These are phyloP conservation scores for Lactifluus volemus DNA, from an alignment of 768 basidiomycete species.

Conservation along the genomic window DNA sequence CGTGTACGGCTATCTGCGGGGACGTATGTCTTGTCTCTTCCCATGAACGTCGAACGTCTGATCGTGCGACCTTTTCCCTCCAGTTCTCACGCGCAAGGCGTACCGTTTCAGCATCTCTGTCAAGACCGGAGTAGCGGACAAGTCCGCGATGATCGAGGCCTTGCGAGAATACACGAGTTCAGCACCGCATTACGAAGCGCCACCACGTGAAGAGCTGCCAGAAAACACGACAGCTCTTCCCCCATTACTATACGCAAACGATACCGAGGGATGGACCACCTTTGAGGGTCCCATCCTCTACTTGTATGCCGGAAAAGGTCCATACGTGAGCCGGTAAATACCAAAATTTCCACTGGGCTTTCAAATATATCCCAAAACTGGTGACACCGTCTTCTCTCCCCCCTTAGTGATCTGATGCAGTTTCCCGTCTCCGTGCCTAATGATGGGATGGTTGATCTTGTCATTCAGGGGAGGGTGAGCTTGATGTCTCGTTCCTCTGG, in stretches of 20 bases:
- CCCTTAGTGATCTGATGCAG: constrained; percentile 59
- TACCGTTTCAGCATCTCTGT: constrained; percentile 65
- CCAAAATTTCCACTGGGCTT: not conserved
- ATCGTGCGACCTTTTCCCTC: not conserved
- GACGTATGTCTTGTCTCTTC: constrained; percentile 37
- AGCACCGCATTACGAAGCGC: constrained; percentile 10
- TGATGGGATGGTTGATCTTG: constrained; percentile 71
- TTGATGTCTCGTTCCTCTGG: constrained; percentile 7
- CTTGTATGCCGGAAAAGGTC: constrained; percentile 71
- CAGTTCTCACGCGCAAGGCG: constrained; percentile 52
- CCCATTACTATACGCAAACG: constrained; percentile 35
- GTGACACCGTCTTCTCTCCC: not conserved
- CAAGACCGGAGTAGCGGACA: constrained; percentile 63
- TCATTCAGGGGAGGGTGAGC: constrained; percentile 52
- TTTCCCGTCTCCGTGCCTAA: constrained; percentile 77
- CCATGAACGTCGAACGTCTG: not conserved
- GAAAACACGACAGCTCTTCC: constrained; percentile 31
- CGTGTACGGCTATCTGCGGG: constrained; percentile 59
- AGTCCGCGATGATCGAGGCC: constrained; percentile 54
- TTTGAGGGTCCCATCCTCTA: constrained; percentile 62
- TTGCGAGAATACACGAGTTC: constrained; percentile 31
- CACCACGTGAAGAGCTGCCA: not conserved
- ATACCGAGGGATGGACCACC: constrained; percentile 58
- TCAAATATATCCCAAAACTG: not conserved
- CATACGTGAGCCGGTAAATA: constrained; percentile 56